phyloP scores from a whole-genome alignment of 495 filamentous ascomycete species.

The Aspergillus leporis region DNA sequence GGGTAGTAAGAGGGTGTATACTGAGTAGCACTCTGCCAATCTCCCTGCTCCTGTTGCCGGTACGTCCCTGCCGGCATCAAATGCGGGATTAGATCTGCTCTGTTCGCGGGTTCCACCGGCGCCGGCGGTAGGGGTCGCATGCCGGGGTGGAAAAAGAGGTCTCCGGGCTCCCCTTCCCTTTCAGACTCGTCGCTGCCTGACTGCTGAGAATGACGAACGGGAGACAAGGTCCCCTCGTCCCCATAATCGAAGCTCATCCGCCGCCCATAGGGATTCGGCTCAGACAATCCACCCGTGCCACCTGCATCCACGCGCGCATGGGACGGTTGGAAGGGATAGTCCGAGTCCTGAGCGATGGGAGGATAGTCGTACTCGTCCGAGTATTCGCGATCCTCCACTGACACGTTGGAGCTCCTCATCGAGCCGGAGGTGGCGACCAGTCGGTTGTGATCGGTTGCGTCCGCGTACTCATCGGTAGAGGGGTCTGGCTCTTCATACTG shows the following conservation, averaged over 20 bases:
- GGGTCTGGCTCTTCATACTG: conserved; percentile 65
- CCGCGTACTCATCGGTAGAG: conserved; percentile 5
- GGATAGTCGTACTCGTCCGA: conserved; percentile 46
- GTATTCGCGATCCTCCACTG: conserved; percentile 34
- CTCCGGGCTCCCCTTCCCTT: conserved; percentile 67
- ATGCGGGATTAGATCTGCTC: conserved; percentile 44
- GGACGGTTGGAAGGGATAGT: conserved; percentile 59
- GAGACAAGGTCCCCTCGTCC: conserved; percentile 63
- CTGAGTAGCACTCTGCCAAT: conserved; percentile 35
- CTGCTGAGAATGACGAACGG: conserved; percentile 51
- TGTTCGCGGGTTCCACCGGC: conserved; percentile 55
- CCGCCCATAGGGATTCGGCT: conserved; percentile 63
- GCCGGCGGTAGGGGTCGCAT: conserved; percentile 82
- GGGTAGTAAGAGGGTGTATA: conserved; percentile 46
- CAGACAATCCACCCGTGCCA: conserved; percentile 81
- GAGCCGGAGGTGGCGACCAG: conserved; percentile 28
- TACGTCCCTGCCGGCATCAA: conserved; percentile 61
- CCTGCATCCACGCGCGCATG: conserved; percentile 71
- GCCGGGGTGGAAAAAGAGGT: conserved; percentile 92
- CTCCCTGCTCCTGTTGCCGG: conserved; percentile 39
- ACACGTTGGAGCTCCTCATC: conserved; percentile 40
- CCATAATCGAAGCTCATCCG: conserved; percentile 92
- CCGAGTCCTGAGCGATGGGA: conserved; percentile 47
- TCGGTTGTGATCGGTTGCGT: conserved; percentile 20
- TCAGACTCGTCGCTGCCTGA: conserved; percentile 55